Conservation (phyloP, 1,139 yeast species). For the Blastobotrys aristatus region DNA sequence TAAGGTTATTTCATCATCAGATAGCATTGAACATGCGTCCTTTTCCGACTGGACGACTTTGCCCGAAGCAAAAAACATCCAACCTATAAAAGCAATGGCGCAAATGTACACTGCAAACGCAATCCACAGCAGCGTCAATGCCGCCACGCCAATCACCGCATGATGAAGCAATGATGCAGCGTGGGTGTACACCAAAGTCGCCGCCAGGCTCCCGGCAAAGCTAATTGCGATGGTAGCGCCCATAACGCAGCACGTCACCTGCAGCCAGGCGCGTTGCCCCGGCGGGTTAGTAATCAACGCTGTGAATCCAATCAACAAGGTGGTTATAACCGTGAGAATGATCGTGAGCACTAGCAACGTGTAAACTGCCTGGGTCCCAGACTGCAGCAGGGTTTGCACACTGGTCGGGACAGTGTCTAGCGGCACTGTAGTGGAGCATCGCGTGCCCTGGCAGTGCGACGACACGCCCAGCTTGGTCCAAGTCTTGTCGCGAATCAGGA, state of each 20-base stretch:
- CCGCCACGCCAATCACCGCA: background rate
- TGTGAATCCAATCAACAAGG: background rate
- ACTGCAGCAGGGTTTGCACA: background rate
- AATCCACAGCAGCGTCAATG: background rate
- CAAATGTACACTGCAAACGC: background rate
- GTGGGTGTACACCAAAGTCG: background rate
- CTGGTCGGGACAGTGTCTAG: background rate
- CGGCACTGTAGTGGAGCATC: background rate
- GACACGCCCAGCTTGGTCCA: background rate
- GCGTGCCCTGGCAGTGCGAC: background rate
- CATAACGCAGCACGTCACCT: background rate
- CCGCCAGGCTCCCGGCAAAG: background rate
- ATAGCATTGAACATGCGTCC: too few relatives aligned
- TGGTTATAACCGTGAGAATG: background rate
- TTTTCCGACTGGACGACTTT: too few relatives aligned
- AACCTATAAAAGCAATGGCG: background rate
- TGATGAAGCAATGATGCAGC: background rate
- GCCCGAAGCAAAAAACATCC: too few relatives aligned
- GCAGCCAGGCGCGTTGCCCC: background rate
- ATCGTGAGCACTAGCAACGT: background rate
- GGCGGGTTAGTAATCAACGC: background rate
- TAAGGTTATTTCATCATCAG: too few relatives aligned
- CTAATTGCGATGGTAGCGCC: background rate
- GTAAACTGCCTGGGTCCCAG: slow-evolving; percentile 1
- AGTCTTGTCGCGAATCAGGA: background rate